Percentiles rank a stretch among this genome's conserved stretches.
Conservation (phyloP, 306 rosid genomes). For the Begonia fuchsioides region DNA sequence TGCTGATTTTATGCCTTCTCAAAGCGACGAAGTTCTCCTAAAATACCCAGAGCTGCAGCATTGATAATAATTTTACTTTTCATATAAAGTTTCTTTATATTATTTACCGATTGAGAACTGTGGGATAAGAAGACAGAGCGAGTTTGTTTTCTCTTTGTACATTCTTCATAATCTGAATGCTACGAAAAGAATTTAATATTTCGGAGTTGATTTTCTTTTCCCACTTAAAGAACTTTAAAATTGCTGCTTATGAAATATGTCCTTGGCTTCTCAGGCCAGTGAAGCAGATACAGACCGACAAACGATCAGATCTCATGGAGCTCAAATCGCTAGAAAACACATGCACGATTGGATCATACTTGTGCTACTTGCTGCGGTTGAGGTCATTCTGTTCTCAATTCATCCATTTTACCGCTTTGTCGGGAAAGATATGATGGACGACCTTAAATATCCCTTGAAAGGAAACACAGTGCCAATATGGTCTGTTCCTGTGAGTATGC, state of each 20-base stretch:
- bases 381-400: constrained; percentile 24
- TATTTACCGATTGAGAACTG: no score
- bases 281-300: constrained; percentile 30
- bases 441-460: constrained; percentile 72
- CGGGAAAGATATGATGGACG: constrained; percentile 85
- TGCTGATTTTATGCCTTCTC: no score
- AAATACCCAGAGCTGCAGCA: no score
- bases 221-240: no score
- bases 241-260: no score
- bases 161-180: no score
- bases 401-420: constrained; percentile 82
- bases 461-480: constrained; percentile 74
- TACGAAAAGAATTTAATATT: no score
- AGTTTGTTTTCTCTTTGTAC: no score
- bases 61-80: not conserved
- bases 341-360: constrained; percentile 66
- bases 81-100: not conserved
- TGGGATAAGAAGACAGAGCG: no score
- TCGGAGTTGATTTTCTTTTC: no score
- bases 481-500: constrained; percentile 74
- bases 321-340: constrained; percentile 56
- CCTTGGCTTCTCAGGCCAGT: constrained; percentile 11
- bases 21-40: no score
- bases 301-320: constrained; percentile 83
- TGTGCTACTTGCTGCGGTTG: constrained; percentile 47